Conservation (phyloP, 306 rosid species). For the Potentilla sterilis region DNA sequence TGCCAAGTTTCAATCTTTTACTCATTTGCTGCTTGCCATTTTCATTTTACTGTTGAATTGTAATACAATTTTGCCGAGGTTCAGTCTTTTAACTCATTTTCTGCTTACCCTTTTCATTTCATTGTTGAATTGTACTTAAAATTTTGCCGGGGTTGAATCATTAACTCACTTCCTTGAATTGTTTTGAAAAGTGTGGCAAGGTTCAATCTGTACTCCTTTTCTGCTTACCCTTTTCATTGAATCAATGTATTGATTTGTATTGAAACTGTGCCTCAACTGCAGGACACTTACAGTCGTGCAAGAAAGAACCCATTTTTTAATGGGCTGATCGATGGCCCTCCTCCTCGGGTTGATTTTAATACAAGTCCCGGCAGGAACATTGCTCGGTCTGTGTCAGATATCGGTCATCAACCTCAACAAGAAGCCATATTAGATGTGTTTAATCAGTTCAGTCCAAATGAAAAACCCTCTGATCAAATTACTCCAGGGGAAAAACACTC, state of each 20-base stretch:
- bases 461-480: not conserved
- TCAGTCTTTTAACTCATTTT: not conserved
- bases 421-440: conserved; percentile 30
- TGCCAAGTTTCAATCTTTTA: not conserved
- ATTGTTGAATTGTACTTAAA: not conserved
- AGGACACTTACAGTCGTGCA: conserved; percentile 43
- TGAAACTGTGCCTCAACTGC: conserved; percentile 6
- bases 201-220: not conserved
- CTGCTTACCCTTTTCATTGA: not conserved
- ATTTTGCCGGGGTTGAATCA: not conserved
- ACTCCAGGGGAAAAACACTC: not conserved
- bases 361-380: conserved; percentile 11
- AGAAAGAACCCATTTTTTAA: conserved; percentile 46
- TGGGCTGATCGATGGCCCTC: conserved; percentile 37
- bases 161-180: not conserved
- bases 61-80: too few relatives aligned
- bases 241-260: not conserved
- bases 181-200: not conserved
- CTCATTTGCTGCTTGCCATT: not conserved
- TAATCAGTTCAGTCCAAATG: conserved; percentile 19
- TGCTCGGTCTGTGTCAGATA: conserved; percentile 35
- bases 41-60: not conserved
- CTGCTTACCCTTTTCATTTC: not conserved
- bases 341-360: conserved; percentile 19
- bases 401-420: conserved; percentile 25